Evolutionary conservation across 257 asterid genomes (phyloP).

Genomic region (Handroanthus guayacan): DNA sequence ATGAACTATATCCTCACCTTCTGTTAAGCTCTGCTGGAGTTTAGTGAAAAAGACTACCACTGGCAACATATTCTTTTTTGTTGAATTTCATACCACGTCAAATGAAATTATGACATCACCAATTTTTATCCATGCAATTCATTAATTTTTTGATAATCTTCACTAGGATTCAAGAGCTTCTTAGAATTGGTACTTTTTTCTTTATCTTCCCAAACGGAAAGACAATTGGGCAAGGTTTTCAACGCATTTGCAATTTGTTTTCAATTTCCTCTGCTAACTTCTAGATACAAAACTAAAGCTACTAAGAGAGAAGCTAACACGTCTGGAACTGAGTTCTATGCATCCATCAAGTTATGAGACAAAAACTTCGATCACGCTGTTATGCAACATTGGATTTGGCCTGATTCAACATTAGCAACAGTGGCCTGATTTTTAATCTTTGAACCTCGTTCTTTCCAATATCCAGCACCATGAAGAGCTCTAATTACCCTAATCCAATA

Average conservation of each 20-base stretch:
- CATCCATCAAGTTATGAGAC: not conserved
- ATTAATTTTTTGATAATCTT: not conserved
- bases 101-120: not conserved
- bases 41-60: not conserved
- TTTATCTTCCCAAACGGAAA: not conserved
- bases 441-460: not conserved
- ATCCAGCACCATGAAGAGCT: constrained; percentile 12
- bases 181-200: not conserved
- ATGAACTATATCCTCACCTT: not conserved
- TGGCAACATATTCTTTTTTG: not conserved
- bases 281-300: not conserved
- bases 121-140: not conserved
- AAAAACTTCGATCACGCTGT: not conserved
- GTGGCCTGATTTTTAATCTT: not conserved
- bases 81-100: not conserved
- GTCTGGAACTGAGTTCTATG: not conserved
- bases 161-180: not conserved
- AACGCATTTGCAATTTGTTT: not conserved
- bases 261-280: not conserved
- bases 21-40: not conserved
- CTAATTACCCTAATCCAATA: not conserved
- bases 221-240: not conserved
- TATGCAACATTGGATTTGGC: not conserved
- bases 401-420: constrained; percentile 1
- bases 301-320: not conserved